Evolutionary conservation across 208 protist genomes (phyloP).

Genomic region (Porcisia hertigi): DNA sequence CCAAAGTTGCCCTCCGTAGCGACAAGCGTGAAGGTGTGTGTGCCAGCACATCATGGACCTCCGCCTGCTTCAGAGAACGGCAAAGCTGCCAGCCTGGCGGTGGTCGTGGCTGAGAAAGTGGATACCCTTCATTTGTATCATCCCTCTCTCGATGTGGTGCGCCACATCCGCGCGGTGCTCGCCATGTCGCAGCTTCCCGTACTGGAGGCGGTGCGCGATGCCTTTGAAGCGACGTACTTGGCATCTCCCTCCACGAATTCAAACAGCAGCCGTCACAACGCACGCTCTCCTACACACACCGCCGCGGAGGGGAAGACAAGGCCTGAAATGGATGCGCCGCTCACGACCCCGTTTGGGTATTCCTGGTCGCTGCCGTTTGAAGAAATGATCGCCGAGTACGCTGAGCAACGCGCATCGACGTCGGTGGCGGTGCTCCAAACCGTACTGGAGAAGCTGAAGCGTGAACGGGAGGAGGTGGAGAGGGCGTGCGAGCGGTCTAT

Average conservation of each 20-base stretch:
- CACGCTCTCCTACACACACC: not conserved
- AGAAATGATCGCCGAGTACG: slow-evolving; percentile 32
- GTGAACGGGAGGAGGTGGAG: slow-evolving; percentile 54
- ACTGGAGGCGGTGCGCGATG: slow-evolving; percentile 20
- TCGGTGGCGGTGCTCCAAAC: slow-evolving; percentile 32
- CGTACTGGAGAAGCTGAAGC: slow-evolving; percentile 39
- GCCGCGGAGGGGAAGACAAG: not conserved
- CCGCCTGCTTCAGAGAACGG: not conserved
- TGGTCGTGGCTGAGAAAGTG: slow-evolving; percentile 43
- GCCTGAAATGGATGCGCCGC: not conserved
- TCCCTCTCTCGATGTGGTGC: slow-evolving; percentile 40
- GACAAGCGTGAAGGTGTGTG: slow-evolving; percentile 6
- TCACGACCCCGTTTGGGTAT: slow-evolving; percentile 9
- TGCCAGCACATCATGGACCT: not conserved
- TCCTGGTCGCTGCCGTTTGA: slow-evolving; percentile 39
- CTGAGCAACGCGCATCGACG: slow-evolving; percentile 24
- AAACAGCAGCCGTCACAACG: not conserved
- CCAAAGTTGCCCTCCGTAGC: slow-evolving; percentile 31
- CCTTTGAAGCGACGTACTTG: slow-evolving; percentile 4
- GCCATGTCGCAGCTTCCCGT: slow-evolving; percentile 20
- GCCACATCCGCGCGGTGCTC: slow-evolving; percentile 30
- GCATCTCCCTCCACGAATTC: not conserved
- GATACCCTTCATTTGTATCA: slow-evolving; percentile 66
- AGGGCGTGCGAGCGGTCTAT: slow-evolving; percentile 38
- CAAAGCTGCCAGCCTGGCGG: slow-evolving; percentile 9